Conservation (phyloP, 352 stramenopile genomes). For the Phytophthora megakarya region DNA sequence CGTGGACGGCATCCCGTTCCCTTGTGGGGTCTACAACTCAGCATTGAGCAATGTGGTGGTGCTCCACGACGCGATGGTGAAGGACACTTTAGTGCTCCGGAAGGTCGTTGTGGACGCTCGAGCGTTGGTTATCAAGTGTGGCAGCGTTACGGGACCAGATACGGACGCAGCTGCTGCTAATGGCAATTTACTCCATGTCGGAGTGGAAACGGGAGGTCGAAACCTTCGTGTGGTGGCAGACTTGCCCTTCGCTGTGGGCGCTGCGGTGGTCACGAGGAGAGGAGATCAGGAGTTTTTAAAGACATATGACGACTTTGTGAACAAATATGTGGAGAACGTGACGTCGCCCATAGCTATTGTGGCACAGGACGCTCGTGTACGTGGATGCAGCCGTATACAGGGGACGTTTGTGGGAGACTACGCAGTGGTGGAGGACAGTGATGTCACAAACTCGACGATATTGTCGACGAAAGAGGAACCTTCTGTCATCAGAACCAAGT, state of each 20-base stretch:
- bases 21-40: conserved; percentile 69
- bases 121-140: conserved; percentile 70
- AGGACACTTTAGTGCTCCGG: conserved; percentile 64
- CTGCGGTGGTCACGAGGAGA: conserved; percentile 47
- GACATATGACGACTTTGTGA: conserved; percentile 55
- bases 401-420: conserved; percentile 67
- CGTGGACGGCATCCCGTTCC: conserved; percentile 61
- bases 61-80: conserved; percentile 78
- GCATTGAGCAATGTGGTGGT: conserved; percentile 63
- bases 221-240: conserved; percentile 75
- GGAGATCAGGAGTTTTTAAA: conserved; percentile 44
- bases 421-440: conserved; percentile 64
- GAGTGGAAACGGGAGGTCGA: conserved; percentile 81
- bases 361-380: conserved; percentile 48
- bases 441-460: conserved; percentile 65
- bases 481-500: conserved; percentile 56
- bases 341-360: conserved; percentile 60
- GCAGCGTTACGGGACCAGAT: conserved; percentile 50
- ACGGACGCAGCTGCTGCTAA: conserved; percentile 47
- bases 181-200: conserved; percentile 69
- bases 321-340: conserved; percentile 55
- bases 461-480: conserved; percentile 62
- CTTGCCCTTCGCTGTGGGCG: conserved; percentile 65
- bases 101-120: conserved; percentile 50
- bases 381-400: conserved; percentile 66